Percentiles rank a stretch among this genome's conserved stretches.
Conservation (phyloP, 2,329 filamentous ascomycete species). For the Paramyrothecium sp. region DNA sequence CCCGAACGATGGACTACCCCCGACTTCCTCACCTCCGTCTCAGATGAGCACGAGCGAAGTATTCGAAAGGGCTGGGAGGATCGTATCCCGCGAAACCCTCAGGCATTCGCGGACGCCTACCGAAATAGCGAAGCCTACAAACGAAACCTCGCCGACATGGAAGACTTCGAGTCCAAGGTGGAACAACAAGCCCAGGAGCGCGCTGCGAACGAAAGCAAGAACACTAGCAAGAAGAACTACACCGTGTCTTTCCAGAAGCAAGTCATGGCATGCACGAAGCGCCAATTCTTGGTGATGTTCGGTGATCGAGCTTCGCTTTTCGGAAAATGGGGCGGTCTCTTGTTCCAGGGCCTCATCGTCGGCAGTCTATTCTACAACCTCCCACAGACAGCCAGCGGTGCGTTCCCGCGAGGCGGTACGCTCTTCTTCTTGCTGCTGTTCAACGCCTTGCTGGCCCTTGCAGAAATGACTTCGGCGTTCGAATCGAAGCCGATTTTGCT, state of each 20-base stretch:
- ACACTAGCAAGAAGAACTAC: conserved; percentile 67
- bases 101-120: conserved; percentile 67
- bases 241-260: conserved; percentile 75
- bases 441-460: conserved; percentile 65
- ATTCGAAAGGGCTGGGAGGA: conserved; percentile 66
- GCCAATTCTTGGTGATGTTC: conserved; percentile 77
- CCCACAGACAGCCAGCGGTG: conserved; percentile 55
- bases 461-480: conserved; percentile 68
- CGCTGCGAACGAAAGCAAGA: conserved; percentile 62
- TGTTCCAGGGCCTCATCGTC: conserved; percentile 73
- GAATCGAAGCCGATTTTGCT: conserved; percentile 62
- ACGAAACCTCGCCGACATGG: conserved; percentile 59
- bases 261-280: conserved; percentile 66
- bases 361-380: conserved; percentile 77
- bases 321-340: conserved; percentile 77
- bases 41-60: conserved; percentile 68
- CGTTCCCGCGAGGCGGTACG: conserved; percentile 54
- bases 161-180: conserved; percentile 62
- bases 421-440: conserved; percentile 55
- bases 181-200: conserved; percentile 43
- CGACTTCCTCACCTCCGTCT: conserved; percentile 78
- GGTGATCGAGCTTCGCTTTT: conserved; percentile 74
- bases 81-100: conserved; percentile 65
- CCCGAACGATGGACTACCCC: conserved; percentile 69
- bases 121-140: conserved; percentile 60